A percentile compares a stretch with the other conserved stretches of the same genome.
phyloP scores from a whole-genome alignment of 1,139 yeast species.

The Magnusiomyces paraingens region DNA sequence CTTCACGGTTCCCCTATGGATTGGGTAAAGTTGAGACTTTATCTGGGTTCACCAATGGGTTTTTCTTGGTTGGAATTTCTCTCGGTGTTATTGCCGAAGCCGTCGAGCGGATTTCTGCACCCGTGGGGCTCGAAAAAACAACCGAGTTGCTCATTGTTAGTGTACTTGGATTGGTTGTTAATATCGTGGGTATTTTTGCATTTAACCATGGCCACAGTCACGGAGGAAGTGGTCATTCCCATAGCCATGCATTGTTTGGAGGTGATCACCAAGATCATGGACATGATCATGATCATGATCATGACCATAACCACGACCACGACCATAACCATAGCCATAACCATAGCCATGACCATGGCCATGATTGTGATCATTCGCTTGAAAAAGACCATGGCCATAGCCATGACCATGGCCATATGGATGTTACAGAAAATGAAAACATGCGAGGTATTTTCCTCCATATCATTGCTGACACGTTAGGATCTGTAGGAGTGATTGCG shows the following conservation, averaged over 20 bases:
- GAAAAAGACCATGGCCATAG: slow-evolving; percentile 52
- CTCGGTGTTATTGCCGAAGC: slow-evolving; percentile 87
- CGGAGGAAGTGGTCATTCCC: slow-evolving; percentile 36
- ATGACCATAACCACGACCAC: slow-evolving; percentile 17
- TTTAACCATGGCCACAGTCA: slow-evolving; percentile 73
- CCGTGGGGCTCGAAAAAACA: slow-evolving; percentile 71
- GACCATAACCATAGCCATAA: slow-evolving; percentile 43
- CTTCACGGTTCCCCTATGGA: slow-evolving; percentile 78
- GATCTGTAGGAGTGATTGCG: slow-evolving; percentile 91
- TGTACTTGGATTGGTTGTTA: slow-evolving; percentile 74
- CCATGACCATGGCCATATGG: slow-evolving; percentile 23
- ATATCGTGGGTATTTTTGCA: slow-evolving; percentile 87
- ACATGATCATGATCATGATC: slow-evolving; percentile 16
- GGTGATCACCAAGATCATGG: no score
- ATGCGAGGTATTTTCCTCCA: slow-evolving; percentile 94
- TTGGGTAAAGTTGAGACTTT: slow-evolving; percentile 77
- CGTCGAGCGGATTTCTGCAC: slow-evolving; percentile 67
- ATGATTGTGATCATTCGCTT: no score
- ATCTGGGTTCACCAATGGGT: slow-evolving; percentile 94
- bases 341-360: slow-evolving; percentile 32
- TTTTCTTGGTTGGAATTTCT: slow-evolving; percentile 78
- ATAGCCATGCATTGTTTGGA: slow-evolving; percentile 19
- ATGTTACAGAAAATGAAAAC: slow-evolving; percentile 56
- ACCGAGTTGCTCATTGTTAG: slow-evolving; percentile 85
- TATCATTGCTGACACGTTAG: slow-evolving; percentile 89